These are phyloP conservation scores for Vigna angularis DNA, from an alignment of 306 rosid species.

Conservation along the genomic window DNA sequence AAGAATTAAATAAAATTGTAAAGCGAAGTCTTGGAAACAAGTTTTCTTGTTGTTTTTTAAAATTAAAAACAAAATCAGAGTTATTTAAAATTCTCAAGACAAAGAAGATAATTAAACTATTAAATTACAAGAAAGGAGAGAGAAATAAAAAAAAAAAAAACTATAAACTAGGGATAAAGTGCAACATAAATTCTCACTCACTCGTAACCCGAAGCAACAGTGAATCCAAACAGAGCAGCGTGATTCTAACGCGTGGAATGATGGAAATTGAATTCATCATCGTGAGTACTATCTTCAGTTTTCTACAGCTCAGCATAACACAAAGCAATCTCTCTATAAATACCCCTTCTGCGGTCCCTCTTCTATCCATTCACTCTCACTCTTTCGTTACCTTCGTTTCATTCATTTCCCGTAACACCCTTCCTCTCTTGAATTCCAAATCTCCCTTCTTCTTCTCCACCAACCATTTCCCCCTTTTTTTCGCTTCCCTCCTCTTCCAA, in stretches of 20 bases:
- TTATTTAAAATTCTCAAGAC: no score
- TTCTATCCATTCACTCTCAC: background rate
- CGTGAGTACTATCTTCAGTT: background rate
- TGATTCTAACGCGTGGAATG: conserved; percentile 59
- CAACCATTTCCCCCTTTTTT: background rate
- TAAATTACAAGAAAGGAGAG: background rate
- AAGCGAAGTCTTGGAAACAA: no score
- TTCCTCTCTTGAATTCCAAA: background rate
- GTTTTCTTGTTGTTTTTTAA: no score
- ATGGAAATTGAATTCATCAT: conserved; percentile 17
- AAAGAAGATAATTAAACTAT: no score
- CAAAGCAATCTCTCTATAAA: conserved; percentile 33
- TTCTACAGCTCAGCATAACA: conserved; percentile 40
- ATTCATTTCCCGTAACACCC: background rate
- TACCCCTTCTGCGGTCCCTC: conserved; percentile 1
- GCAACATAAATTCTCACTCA: background rate
- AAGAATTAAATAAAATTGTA: background rate
- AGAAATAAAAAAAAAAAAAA: background rate
- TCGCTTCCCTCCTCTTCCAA: conserved; percentile 5
- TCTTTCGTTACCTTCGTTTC: conserved; percentile 5
- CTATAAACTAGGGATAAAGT: background rate
- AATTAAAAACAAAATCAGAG: no score
- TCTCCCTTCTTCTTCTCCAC: background rate
- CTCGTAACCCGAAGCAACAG: background rate
- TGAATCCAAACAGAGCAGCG: conserved; percentile 38